Base-by-base conservation (phyloP, 805 yeast genomes). In the Clavispora asparagi region DNA sequence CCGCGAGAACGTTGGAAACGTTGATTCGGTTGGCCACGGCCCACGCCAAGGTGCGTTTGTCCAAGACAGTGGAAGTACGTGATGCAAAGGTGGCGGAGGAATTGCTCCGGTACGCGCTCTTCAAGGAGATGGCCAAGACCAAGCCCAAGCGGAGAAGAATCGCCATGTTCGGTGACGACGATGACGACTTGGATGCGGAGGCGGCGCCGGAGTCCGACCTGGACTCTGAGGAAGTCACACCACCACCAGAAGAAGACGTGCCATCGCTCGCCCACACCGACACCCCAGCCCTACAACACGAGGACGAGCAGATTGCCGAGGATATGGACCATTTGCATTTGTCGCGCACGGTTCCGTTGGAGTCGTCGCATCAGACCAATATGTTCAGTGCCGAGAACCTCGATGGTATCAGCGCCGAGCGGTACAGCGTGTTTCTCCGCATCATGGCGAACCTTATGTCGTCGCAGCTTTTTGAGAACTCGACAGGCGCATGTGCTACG, bases 1-100 rank as follows among this genome's bases (percentile, higher is more conserved):
- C 99, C 1, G 96, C 98, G n/a, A 87, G 99, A 82, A 94, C 98
- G 5, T 74, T 92, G 56, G 99, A 92, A 67, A 92, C 99, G 0
- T 74, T 92, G 54, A 92, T 92, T 64, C 95, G 99, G 74, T 73
- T 92, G 49, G 76, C 97, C 0, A 87, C 97, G 1, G 98, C 99
- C 0, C 98, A 94, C 66, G 98, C 98, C 10, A 92, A 94, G 64
- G 87, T 92, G n/a, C 78, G 98, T 56, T 72, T 94, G 47, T 85
- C 95, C 19, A 80, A 78, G 55, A 76, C 79, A 1, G 85, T 94
- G 14, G 88, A 83, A 29, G 76, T 77, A 17, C 76, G 75, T 52
- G 99, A 94, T 65, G 96, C 97, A 1, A 68, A 74, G 52, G 85
- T 87, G 33, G 99, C 99, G 5, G 92, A 88, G 55, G 84, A 84